These are phyloP conservation scores for Lanmaoa pseudosensibilis DNA, from an alignment of 768 basidiomycete species.

Conservation along the genomic window DNA sequence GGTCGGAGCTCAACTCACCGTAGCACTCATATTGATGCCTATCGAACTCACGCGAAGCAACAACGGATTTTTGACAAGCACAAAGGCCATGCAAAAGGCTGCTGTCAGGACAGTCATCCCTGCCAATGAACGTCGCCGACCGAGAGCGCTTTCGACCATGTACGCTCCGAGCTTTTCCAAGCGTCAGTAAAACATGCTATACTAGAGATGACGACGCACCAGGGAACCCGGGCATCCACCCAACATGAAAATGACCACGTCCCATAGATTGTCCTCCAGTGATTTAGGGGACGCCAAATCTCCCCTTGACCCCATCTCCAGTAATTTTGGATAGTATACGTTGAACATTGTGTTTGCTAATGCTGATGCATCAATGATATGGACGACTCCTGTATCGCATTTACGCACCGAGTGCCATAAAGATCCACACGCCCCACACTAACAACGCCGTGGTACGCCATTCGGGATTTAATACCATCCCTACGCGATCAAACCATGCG, in stretches of 20 bases:
- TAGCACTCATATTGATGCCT: too few relatives aligned
- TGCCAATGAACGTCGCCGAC: too few relatives aligned
- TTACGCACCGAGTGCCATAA: slow-evolving; percentile 72
- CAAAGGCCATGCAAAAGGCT: too few relatives aligned
- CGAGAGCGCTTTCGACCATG: slow-evolving; percentile 66
- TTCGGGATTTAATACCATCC: slow-evolving; percentile 69
- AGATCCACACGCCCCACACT: slow-evolving; percentile 77
- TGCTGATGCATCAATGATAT: neutral
- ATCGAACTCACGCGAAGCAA: too few relatives aligned
- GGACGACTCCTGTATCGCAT: neutral
- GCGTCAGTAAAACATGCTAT: neutral
- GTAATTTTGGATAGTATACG: slow-evolving; percentile 81
- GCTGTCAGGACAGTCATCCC: too few relatives aligned
- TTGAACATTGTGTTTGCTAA: slow-evolving; percentile 93
- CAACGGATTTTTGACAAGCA: too few relatives aligned
- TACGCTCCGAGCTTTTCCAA: slow-evolving; percentile 73
- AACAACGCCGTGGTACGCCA: slow-evolving; percentile 77
- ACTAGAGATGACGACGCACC: slow-evolving; percentile 42
- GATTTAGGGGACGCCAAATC: slow-evolving; percentile 38
- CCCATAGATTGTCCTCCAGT: slow-evolving; percentile 69
- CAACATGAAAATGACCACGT: slow-evolving; percentile 82
- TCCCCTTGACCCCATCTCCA: slow-evolving; percentile 52
- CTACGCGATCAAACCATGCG: slow-evolving; percentile 68
- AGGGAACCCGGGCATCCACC: slow-evolving; percentile 85
- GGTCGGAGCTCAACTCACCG: too few relatives aligned